Percentiles rank a stretch among this genome's conserved stretches.
These are phyloP conservation scores for Lasiodiplodia sp. DNA, from an alignment of 2,329 filamentous ascomycete genomes.

Conservation along the genomic window DNA sequence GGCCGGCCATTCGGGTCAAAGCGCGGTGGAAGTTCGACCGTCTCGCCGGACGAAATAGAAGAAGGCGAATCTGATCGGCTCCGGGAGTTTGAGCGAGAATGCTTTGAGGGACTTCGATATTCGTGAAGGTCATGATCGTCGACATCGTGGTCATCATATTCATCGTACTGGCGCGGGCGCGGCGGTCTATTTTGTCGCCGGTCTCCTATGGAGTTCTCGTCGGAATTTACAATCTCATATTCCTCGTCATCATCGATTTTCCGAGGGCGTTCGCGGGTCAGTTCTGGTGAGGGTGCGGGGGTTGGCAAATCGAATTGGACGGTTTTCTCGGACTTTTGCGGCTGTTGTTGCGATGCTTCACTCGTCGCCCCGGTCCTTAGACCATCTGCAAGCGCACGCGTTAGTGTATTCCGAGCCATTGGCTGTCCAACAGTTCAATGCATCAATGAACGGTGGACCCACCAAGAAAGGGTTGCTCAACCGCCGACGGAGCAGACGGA, in stretches of 20 bases:
- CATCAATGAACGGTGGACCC: constrained; percentile 40
- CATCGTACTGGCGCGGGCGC: constrained; percentile 41
- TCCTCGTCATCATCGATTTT: constrained; percentile 25
- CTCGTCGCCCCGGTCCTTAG: constrained; percentile 32
- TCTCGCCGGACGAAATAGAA: constrained; percentile 42
- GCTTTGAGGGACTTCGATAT: neutral
- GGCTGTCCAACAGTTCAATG: constrained; percentile 26
- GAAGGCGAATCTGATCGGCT: constrained; percentile 24
- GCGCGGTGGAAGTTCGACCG: constrained; percentile 46
- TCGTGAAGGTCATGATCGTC: constrained; percentile 37
- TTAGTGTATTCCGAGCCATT: constrained; percentile 34
- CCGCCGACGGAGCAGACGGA: constrained; percentile 44
- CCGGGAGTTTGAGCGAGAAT: constrained; percentile 22
- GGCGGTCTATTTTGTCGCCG: constrained; percentile 27
- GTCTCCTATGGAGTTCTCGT: constrained; percentile 26
- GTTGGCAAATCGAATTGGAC: constrained; percentile 50
- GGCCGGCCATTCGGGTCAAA: constrained; percentile 44
- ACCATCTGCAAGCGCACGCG: constrained; percentile 33
- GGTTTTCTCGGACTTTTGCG: constrained; percentile 39
- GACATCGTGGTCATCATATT: constrained; percentile 40
- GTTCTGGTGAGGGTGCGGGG: constrained; percentile 18
- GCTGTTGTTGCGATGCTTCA: constrained; percentile 32
- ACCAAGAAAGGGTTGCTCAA: constrained; percentile 45
- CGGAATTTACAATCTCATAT: constrained; percentile 22
- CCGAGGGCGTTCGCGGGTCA: constrained; percentile 12